Base-by-base conservation (phyloP, 1,284 basidiomycete species). In the Neonothopanus nambi region DNA sequence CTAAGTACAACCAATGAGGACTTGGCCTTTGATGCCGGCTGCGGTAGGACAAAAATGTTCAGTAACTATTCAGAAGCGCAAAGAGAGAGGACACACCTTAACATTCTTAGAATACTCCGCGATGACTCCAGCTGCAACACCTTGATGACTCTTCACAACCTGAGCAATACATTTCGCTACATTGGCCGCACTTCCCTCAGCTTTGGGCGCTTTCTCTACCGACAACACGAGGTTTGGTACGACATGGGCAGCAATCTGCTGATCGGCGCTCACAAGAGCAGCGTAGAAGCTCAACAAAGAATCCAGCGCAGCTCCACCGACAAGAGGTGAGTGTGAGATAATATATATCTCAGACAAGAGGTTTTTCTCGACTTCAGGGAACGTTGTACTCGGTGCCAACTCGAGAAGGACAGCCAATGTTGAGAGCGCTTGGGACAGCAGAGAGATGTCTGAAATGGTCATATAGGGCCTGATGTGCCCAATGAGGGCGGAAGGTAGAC, bases 161-260 rank as follows among this genome's bases (percentile, higher is more conserved):
- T 87, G 83, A 0, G 91, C 93, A 20, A 98, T 78, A 62, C 89
- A 91, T 61, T 86, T 88, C 24, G 93, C 90, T 3, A 93, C 87
- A 59, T 93, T 95, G 0, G 76, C 71, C 8, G 77, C 72, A 53
- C 77, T 86, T 13, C 75, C 75, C 37, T 87, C 84, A 1, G 66
- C 63, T 58, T 78, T 83, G 1, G 75, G 69, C 4, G 78, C 79
- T 61, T 81, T 87, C 62, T 86, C 82, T 5, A 80, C 76, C 0
- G 80, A 69, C 17, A 78, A 74, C 24, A 86, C 85, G 44, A 95
- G 73, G 61, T 80, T 87, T 0, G 85, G 87, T 7, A 91, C 81
- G 11, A 91, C 72, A 59, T 91, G 89, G 0, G 85, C 84, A 12
- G 89, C 82, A 59, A 92, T 91, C 67, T 92, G 82, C 58, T 80